Evolutionary conservation across 208 protist species (phyloP).

Genomic region (Borovskyia barvae): DNA sequence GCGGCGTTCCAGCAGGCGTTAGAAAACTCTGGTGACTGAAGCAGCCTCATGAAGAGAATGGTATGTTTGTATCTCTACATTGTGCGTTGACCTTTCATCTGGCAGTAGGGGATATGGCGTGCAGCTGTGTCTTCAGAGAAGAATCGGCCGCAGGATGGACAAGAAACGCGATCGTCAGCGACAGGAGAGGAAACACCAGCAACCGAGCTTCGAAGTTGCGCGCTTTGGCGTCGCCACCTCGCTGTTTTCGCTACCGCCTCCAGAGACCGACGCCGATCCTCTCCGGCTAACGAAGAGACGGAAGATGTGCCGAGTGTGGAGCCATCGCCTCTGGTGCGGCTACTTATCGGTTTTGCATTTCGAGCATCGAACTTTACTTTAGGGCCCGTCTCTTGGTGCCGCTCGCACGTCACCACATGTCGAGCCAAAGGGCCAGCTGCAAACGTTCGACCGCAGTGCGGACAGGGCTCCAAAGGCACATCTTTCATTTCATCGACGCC

Average conservation of each 20-base stretch:
- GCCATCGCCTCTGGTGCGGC: neutral
- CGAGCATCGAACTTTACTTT: constrained; percentile 9
- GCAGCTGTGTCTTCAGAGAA: constrained; percentile 41
- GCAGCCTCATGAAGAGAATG: too few relatives aligned
- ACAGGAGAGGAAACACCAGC: constrained; percentile 9
- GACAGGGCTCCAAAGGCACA: constrained; percentile 54
- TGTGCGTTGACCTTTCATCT: constrained; percentile 7
- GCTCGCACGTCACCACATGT: constrained; percentile 52
- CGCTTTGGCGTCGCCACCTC: constrained; percentile 40
- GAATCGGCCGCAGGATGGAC: constrained; percentile 40
- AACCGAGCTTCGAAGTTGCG: constrained; percentile 39
- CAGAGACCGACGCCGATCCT: neutral
- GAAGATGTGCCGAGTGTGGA: neutral
- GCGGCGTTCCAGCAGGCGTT: too few relatives aligned
- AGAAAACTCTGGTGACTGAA: too few relatives aligned
- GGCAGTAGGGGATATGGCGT: constrained; percentile 45
- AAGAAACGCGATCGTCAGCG: constrained; percentile 48
- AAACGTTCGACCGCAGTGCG: constrained; percentile 74
- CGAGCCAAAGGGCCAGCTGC: constrained; percentile 45
- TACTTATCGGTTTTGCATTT: constrained; percentile 5
- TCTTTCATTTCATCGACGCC: constrained; percentile 20
- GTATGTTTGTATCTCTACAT: too few relatives aligned
- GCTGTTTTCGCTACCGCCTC: neutral
- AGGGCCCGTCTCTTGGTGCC: constrained; percentile 4
- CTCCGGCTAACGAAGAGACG: neutral